These are phyloP conservation scores for Rhododendron vialii DNA, from an alignment of 148 eudicot genomes.

Conservation along the genomic window DNA sequence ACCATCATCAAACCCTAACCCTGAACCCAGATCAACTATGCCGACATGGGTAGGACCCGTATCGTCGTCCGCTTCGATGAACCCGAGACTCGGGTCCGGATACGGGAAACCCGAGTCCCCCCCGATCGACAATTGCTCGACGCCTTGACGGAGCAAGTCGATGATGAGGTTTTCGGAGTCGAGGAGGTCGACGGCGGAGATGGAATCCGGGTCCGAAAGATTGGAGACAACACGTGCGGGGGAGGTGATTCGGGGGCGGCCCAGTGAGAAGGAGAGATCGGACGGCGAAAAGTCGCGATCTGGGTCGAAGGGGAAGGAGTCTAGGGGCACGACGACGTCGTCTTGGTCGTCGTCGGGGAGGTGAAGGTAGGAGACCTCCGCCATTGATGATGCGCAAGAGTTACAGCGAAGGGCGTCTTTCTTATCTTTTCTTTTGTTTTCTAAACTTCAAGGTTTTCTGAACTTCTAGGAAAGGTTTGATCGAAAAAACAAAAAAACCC, in stretches of 20 bases:
- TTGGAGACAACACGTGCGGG: not conserved
- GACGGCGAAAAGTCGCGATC: slow-evolving; percentile 13
- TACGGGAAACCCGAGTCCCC: slow-evolving; percentile 7
- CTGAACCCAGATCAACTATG: slow-evolving; percentile 14
- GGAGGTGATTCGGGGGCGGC: slow-evolving; percentile 3
- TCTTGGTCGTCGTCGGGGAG: slow-evolving; percentile 29
- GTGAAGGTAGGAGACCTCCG: slow-evolving; percentile 38
- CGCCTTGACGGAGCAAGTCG: slow-evolving; percentile 47
- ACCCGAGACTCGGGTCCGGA: slow-evolving; percentile 26
- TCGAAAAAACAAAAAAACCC: too few species aligned
- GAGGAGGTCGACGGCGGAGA: slow-evolving; percentile 6
- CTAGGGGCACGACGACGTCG: slow-evolving; percentile 22
- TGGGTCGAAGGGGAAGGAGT: slow-evolving; percentile 26
- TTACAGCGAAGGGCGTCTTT: not conserved
- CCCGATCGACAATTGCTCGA: slow-evolving; percentile 37
- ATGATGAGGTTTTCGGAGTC: slow-evolving; percentile 51
- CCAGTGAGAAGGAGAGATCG: not conserved
- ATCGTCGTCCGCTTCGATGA: slow-evolving; percentile 27
- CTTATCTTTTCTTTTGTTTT: not conserved
- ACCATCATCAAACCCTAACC: slow-evolving; percentile 9
- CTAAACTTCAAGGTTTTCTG: too few species aligned
- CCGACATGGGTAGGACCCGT: slow-evolving; percentile 30
- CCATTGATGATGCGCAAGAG: slow-evolving; percentile 31
- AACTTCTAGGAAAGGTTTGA: too few species aligned
- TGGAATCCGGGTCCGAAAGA: slow-evolving; percentile 8